Percentiles rank a stretch among this genome's conserved stretches.
Evolutionary conservation across 805 yeast species (phyloP).

Genomic region (Schwanniomyces vanrijiae): DNA sequence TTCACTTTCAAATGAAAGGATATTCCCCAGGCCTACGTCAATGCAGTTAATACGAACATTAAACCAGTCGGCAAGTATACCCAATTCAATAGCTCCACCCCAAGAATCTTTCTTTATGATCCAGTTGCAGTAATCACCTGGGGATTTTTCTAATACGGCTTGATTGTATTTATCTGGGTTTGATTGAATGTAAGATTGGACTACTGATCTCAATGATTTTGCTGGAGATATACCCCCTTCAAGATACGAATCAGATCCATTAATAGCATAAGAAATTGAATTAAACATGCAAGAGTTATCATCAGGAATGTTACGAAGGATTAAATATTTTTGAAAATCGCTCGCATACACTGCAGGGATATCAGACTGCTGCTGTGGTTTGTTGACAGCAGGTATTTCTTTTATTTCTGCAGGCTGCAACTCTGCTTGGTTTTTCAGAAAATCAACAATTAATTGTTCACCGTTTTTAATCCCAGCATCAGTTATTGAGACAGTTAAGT

Average conservation of each 20-base stretch:
- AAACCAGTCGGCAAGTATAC: constrained; percentile 55
- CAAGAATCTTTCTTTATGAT: constrained; percentile 59
- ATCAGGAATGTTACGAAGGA: constrained; percentile 63
- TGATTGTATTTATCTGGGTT: constrained; percentile 47
- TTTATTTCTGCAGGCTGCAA: neutral
- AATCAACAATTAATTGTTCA: constrained; percentile 52
- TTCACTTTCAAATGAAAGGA: constrained; percentile 49
- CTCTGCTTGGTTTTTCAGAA: constrained; percentile 3
- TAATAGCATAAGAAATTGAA: constrained; percentile 55
- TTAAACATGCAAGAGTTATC: constrained; percentile 80
- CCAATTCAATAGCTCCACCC: constrained; percentile 85
- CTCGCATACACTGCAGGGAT: constrained; percentile 25
- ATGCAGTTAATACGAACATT: constrained; percentile 55
- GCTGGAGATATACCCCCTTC: constrained; percentile 39
- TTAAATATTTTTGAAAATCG: constrained; percentile 31
- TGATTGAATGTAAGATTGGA: constrained; percentile 44
- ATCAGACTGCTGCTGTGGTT: constrained; percentile 3
- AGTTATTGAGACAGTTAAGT: constrained; percentile 22
- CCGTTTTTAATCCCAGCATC: constrained; percentile 55
- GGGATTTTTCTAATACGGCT: constrained; percentile 55
- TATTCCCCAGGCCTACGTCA: constrained; percentile 62
- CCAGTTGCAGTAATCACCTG: constrained; percentile 57
- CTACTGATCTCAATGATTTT: constrained; percentile 50
- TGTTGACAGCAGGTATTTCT: constrained; percentile 4
- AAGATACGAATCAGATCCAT: constrained; percentile 26